Evolutionary conservation across 2,329 filamentous ascomycete genomes (phyloP).

Genomic region (Aspergillus latus): DNA sequence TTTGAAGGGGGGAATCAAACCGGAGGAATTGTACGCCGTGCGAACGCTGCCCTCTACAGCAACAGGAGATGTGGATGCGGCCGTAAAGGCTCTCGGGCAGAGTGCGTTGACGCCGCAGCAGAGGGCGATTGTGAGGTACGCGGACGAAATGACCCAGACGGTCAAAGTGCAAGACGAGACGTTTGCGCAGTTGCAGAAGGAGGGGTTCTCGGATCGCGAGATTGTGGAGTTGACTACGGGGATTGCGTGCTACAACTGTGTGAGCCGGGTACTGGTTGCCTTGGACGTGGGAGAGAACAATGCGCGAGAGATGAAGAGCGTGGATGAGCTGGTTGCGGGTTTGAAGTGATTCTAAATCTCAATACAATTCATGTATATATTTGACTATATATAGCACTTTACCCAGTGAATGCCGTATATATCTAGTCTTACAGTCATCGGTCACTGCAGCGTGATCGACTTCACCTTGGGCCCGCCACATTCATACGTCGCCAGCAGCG

Average conservation of each 20-base stretch:
- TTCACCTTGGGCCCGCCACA: conserved; percentile 29
- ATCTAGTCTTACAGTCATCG: not conserved
- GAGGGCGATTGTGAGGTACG: conserved; percentile 68
- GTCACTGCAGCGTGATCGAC: conserved; percentile 19
- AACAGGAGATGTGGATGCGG: conserved; percentile 27
- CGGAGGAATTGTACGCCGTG: conserved; percentile 51
- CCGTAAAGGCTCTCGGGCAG: conserved; percentile 43
- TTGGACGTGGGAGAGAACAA: conserved; percentile 62
- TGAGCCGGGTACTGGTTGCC: conserved; percentile 80
- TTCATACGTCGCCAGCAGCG: conserved; percentile 31
- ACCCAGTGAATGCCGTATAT: not conserved
- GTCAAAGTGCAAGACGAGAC: conserved; percentile 68
- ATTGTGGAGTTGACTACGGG: conserved; percentile 81
- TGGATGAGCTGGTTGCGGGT: conserved; percentile 62
- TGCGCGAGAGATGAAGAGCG: conserved; percentile 61
- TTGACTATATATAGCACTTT: not conserved
- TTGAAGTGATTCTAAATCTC: conserved; percentile 6
- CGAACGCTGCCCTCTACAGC: conserved; percentile 55
- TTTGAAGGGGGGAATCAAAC: conserved; percentile 37
- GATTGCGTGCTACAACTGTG: conserved; percentile 86
- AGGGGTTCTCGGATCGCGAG: conserved; percentile 67
- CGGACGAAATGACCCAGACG: conserved; percentile 78
- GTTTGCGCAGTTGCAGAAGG: conserved; percentile 60
- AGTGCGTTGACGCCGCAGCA: conserved; percentile 57
- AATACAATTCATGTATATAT: conserved; percentile 1